Evolutionary conservation across 768 basidiomycete species (phyloP), one percentile per base, ranked within the genome.

Genomic region (Symmetrospora coprosmae): DNA sequence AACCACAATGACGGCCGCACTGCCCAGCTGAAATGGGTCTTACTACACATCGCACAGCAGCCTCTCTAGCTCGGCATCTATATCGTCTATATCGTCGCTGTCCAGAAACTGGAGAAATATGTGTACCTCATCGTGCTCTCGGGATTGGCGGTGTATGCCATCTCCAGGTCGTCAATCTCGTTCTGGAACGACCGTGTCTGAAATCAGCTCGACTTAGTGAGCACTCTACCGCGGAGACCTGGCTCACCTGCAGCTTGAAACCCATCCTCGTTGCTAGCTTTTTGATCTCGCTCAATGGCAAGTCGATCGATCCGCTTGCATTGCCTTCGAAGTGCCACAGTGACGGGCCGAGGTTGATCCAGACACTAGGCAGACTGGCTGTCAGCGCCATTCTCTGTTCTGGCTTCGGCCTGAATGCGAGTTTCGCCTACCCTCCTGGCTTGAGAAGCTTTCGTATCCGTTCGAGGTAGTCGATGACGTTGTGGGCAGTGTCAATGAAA

Each of bases 401-500:
- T n/a, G n/a, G n/a, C n/a, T n/a, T n/a, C n/a, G 14, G 13, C 14
- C 38, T 39, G 14, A 39, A 39, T 39, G 13, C 38, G 19, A 39
- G 13, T 39, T 19, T 39, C 69, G 2, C 45, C 45, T 23, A 50
- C 28, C 91, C 92, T 21, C 84, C 87, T 0, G 83, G 85, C 6
- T 82, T 82, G 13, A 99, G 78, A 27, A 92, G 82, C 1, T 76
- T 76, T 73, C 89, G 83, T 45, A 96, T 84, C 50, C 86, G 81
- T n/a, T 84, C 81, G 14, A 96, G 78, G 70, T 91, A 96, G 61
- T 85, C 85, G 17, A 92, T 80, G 33, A 96, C 81, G 70, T 96
- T 92, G 68, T 90, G 85, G 66, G 88, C 89, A 2, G 90, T 94
- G 69, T 99, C 91, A 49, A 97, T 83, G 76, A 96, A 97, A 78